Conservation (phyloP, 2,329 filamentous ascomycete species). For the Drechslerella dactyloides region DNA sequence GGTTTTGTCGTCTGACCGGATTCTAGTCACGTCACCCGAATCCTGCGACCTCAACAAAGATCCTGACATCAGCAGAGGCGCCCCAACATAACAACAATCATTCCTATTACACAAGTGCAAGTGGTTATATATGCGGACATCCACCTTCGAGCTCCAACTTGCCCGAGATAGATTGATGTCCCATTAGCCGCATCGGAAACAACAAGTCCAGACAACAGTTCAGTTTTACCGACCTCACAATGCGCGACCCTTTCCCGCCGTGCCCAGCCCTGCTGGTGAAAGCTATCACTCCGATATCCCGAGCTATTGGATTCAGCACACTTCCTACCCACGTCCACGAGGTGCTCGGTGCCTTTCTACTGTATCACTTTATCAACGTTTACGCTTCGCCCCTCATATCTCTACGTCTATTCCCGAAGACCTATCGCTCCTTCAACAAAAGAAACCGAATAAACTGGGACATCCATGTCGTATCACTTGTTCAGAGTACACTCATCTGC, state of each 20-base stretch:
- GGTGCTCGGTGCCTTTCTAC: conserved; percentile 68
- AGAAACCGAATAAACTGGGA: conserved; percentile 80
- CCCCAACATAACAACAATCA: no score
- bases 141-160: neutral
- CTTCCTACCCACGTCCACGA: conserved; percentile 81
- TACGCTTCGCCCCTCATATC: conserved; percentile 73
- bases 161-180: neutral
- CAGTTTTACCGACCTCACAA: neutral
- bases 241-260: conserved; percentile 38
- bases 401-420: conserved; percentile 66
- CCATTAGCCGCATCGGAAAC: neutral
- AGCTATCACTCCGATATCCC: conserved; percentile 69
- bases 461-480: conserved; percentile 81
- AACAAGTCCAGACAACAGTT: neutral
- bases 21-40: no score
- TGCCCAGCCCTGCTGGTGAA: conserved; percentile 57
- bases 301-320: conserved; percentile 68
- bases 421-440: conserved; percentile 68
- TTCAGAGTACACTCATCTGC: conserved; percentile 77
- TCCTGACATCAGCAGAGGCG: no score
- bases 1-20: no score
- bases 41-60: no score
- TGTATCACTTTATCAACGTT: conserved; percentile 73
- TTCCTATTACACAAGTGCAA: neutral
- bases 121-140: neutral